Evolutionary conservation across 805 yeast genomes (phyloP).

Genomic region (Pichia membranifaciens): DNA sequence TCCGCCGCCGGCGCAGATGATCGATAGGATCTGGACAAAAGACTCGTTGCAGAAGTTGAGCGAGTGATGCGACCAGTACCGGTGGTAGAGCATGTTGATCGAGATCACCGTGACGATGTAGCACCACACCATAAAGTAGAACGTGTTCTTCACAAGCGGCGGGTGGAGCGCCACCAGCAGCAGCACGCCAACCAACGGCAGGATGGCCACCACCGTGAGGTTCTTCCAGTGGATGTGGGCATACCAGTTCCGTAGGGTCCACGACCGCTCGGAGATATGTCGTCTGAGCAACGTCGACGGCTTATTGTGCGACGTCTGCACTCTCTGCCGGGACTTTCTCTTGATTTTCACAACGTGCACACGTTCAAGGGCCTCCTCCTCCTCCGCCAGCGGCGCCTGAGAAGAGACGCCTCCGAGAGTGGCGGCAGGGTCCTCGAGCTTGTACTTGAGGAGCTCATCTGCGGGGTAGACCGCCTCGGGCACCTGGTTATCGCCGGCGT

Average conservation of each 20-base stretch:
- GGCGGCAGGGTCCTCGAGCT: not conserved
- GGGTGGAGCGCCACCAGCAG: slow-evolving; percentile 9
- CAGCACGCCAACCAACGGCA: slow-evolving; percentile 40
- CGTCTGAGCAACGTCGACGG: slow-evolving; percentile 20
- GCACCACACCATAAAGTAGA: slow-evolving; percentile 46
- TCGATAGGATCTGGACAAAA: slow-evolving; percentile 45
- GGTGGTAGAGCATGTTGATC: slow-evolving; percentile 78
- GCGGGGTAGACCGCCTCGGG: slow-evolving; percentile 26
- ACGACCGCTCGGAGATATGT: slow-evolving; percentile 67
- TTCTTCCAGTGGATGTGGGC: slow-evolving; percentile 74
- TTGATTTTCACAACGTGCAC: slow-evolving; percentile 12
- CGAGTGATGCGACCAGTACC: slow-evolving; percentile 64
- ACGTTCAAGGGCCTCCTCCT: too few relatives aligned
- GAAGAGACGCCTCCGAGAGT: too few relatives aligned
- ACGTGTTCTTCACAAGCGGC: slow-evolving; percentile 28
- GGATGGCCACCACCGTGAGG: slow-evolving; percentile 44
- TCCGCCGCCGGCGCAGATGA: slow-evolving; percentile 67
- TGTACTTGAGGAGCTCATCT: slow-evolving; percentile 25
- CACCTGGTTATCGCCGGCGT: too few relatives aligned
- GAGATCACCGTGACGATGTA: slow-evolving; percentile 62
- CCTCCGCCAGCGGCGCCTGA: too few relatives aligned
- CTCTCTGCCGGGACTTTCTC: slow-evolving; percentile 30
- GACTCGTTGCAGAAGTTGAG: slow-evolving; percentile 38
- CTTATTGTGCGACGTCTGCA: slow-evolving; percentile 17
- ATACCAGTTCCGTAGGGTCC: slow-evolving; percentile 69